These are phyloP conservation scores for Chlorella ohadii DNA, from an alignment of 139 green algal genomes.

Conservation along the genomic window DNA sequence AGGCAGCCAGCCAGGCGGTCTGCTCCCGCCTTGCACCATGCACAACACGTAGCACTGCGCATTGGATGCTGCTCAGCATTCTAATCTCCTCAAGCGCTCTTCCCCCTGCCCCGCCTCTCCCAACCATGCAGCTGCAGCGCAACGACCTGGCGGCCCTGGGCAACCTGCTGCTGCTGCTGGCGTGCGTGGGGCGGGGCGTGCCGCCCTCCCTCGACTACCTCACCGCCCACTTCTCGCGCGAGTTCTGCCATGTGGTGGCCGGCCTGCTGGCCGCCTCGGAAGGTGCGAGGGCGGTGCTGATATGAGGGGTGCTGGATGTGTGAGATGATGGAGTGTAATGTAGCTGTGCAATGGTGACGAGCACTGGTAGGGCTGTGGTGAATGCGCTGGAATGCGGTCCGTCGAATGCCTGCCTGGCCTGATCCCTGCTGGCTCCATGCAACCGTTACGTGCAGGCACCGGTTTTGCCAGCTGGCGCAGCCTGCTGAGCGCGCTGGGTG, in stretches of 20 bases:
- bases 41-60: too few species aligned
- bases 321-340: background rate
- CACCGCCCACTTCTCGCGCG: slow-evolving; percentile 66
- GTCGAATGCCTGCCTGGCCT: too few species aligned
- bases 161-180: slow-evolving; percentile 81
- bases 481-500: slow-evolving; percentile 70
- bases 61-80: too few species aligned
- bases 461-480: slow-evolving; percentile 54
- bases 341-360: too few species aligned
- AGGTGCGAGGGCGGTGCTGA: slow-evolving; percentile 7
- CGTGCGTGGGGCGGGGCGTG: slow-evolving; percentile 60
- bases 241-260: slow-evolving; percentile 77
- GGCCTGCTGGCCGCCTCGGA: slow-evolving; percentile 53
- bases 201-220: slow-evolving; percentile 67
- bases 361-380: too few species aligned
- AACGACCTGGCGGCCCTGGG: slow-evolving; percentile 69
- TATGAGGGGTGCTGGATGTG: too few species aligned
- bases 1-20: too few species aligned
- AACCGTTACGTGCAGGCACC: slow-evolving; percentile 9
- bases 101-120: background rate
- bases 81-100: too few species aligned
- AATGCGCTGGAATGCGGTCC: too few species aligned
- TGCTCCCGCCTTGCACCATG: too few species aligned
- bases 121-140: slow-evolving; percentile 22
- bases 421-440: background rate